A percentile compares a stretch with the other conserved stretches of the same genome.
Evolutionary conservation across 768 basidiomycete genomes (phyloP).

Genomic region (Russula earlei): DNA sequence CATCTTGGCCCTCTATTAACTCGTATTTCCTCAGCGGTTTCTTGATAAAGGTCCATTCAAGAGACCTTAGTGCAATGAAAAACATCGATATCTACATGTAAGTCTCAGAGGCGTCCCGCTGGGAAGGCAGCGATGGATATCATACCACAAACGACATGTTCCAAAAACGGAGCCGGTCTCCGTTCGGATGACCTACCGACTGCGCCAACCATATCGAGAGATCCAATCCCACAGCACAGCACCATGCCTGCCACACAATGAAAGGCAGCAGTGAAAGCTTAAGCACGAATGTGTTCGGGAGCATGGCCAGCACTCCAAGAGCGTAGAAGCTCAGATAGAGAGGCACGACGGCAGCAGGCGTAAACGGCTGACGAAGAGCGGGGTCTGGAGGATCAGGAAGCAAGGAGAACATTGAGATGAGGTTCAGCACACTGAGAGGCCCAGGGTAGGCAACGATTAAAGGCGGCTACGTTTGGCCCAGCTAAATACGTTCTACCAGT

Average conservation of each 20-base stretch:
- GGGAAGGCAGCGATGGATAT: not conserved
- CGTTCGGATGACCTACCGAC: not conserved
- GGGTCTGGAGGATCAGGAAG: not conserved
- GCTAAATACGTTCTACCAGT: not conserved
- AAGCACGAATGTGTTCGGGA: not conserved
- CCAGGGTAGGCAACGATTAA: not conserved
- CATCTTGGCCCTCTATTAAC: not conserved
- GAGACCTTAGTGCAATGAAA: not conserved
- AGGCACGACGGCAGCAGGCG: not conserved
- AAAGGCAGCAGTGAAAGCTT: conserved; percentile 2
- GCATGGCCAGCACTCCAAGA: not conserved
- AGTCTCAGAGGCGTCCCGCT: not conserved
- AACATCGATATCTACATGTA: not conserved
- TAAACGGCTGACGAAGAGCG: not conserved
- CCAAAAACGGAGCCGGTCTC: not conserved
- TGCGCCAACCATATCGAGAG: not conserved
- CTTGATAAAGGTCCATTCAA: conserved; percentile 11
- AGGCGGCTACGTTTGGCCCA: no score
- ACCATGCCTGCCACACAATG: not conserved
- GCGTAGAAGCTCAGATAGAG: not conserved
- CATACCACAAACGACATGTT: conserved; percentile 3
- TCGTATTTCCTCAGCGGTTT: conserved; percentile 1
- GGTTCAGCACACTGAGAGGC: not conserved
- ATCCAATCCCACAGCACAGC: not conserved
- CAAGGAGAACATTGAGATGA: not conserved